phyloP scores from a whole-genome alignment of 768 basidiomycete genomes.

The Scleroderma bovista region DNA sequence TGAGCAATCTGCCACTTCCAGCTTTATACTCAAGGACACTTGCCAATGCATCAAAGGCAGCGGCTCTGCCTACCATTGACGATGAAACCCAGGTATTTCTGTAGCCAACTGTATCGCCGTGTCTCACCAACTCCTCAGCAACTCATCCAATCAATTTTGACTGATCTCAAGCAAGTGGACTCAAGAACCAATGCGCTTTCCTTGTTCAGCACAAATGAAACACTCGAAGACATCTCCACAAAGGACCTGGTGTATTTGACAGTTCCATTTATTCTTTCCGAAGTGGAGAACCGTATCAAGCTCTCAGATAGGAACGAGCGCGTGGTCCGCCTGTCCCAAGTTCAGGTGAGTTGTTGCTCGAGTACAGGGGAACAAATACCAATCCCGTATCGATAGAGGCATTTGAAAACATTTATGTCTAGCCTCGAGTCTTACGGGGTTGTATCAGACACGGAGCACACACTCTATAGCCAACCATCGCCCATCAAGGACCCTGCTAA shows the following conservation, averaged over 20 bases:
- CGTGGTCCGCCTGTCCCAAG: conserved; percentile 45
- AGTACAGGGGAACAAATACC: conserved; percentile 1
- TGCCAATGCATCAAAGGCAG: conserved; percentile 32
- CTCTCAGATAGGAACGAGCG: conserved; percentile 55
- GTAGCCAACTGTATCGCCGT: neutral
- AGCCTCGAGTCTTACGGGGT: conserved; percentile 62
- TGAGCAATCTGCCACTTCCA: conserved; percentile 27
- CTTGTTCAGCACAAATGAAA: conserved; percentile 82
- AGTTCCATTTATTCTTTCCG: conserved; percentile 62
- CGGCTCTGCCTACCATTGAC: conserved; percentile 35
- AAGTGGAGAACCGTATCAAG: conserved; percentile 56
- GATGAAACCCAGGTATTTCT: conserved; percentile 41
- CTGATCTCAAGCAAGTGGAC: conserved; percentile 50
- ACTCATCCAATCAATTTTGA: conserved; percentile 48
- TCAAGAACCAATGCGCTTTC: conserved; percentile 54
- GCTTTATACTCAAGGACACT: conserved; percentile 38
- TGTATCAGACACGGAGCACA: conserved; percentile 54
- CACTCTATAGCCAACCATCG: conserved; percentile 44
- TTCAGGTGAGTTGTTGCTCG: conserved; percentile 45
- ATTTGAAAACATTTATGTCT: conserved; percentile 42
- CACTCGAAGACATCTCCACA: conserved; percentile 76
- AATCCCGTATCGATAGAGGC: conserved; percentile 34
- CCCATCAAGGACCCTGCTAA: conserved; percentile 58
- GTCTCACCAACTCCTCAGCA: conserved; percentile 38
- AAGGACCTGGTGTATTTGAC: conserved; percentile 69